Base-by-base conservation (phyloP, 176 grass and related monocot genomes). In the Aegilops umbellulata region DNA sequence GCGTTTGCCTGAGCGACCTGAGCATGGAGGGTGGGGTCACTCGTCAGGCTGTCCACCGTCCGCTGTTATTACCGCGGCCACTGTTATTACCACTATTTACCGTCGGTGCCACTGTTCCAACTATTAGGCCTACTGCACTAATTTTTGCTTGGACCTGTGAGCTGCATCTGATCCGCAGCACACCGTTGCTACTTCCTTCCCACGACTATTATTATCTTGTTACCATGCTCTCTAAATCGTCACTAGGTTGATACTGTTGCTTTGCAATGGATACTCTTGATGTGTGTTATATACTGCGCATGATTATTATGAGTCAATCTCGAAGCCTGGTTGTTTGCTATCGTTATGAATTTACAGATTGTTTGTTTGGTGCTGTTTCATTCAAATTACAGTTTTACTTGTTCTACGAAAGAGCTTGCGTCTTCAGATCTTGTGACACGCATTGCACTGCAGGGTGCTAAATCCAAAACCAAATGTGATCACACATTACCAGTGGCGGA, bases 61-160 rank as follows among this genome's bases (percentile, higher is more conserved):
- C 25, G 58, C 46, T 77, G 60, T 65, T 65, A 42, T 29, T 67
- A 7, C 6, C 35, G 15, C 29, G 19, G 16, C 14, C 53, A n/a
- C 29, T 24, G 16, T 25, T 74, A 29, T 49, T n/a, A 22, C 19
- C 53, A 22, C 53, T 57, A 22, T 19, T 58, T 9, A 9, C 76
- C 19, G 20, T 10, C 14, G 11, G 14, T 4, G 41, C 41, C 41
- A 27, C 15, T 10, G 26, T 68, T 51, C 30, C 64, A 68, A 31
- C 63, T 13, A 9, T 38, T 27, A 46, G 22, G 16, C 0, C 65
- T 46, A 23, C 55, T 49, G 0, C 71, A 27, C 71, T 74, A 17
- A 26, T 74, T 84, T 75, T 75, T 74, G 34, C 81, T 74, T 61
- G 62, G 62, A 13, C 67, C 39, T 74, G 39, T 53, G 42, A 57